A percentile compares a stretch with the other conserved stretches of the same genome.
phyloP scores from a whole-genome alignment of 768 basidiomycete species.

The Phlebiopsis flavidoalba region DNA sequence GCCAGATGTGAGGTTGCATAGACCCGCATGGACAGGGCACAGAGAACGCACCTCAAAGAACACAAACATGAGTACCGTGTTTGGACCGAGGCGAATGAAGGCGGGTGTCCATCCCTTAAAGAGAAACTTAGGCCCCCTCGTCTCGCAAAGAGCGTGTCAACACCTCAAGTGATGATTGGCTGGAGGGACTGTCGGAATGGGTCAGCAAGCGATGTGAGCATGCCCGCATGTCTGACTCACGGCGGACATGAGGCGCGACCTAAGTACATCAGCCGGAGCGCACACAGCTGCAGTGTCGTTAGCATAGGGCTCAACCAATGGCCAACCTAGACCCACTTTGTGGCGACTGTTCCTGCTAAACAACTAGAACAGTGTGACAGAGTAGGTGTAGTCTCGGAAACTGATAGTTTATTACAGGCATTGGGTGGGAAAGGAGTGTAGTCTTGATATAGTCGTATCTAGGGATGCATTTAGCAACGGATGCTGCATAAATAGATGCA shows the following conservation, averaged over 20 bases:
- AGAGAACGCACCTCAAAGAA: constrained; percentile 65
- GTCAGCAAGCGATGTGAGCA: not conserved
- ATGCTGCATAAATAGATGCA: not conserved
- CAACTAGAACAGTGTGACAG: constrained; percentile 67
- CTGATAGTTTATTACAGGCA: constrained; percentile 56
- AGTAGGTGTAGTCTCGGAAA: constrained; percentile 60
- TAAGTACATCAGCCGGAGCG: constrained; percentile 73
- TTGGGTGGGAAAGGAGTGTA: constrained; percentile 41
- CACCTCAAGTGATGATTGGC: constrained; percentile 44
- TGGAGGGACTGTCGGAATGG: constrained; percentile 40
- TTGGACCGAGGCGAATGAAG: constrained; percentile 78
- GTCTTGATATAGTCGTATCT: constrained; percentile 80
- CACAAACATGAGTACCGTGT: constrained; percentile 80
- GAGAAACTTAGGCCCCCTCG: constrained; percentile 73
- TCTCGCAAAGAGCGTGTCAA: constrained; percentile 55
- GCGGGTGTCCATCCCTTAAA: constrained; percentile 91
- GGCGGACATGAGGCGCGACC: constrained; percentile 73
- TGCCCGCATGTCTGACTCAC: constrained; percentile 33
- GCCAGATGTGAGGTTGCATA: not conserved
- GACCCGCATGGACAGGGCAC: not conserved
- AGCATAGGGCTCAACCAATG: not conserved
- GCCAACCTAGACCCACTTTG: constrained; percentile 46
- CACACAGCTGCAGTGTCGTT: constrained; percentile 52
- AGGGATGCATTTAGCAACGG: not conserved
- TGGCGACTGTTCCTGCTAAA: constrained; percentile 70